A percentile compares a stretch with the other conserved stretches of the same genome.
These are phyloP conservation scores for Elsinoe australis DNA, from an alignment of 2,329 filamentous ascomycete genomes.

Conservation along the genomic window DNA sequence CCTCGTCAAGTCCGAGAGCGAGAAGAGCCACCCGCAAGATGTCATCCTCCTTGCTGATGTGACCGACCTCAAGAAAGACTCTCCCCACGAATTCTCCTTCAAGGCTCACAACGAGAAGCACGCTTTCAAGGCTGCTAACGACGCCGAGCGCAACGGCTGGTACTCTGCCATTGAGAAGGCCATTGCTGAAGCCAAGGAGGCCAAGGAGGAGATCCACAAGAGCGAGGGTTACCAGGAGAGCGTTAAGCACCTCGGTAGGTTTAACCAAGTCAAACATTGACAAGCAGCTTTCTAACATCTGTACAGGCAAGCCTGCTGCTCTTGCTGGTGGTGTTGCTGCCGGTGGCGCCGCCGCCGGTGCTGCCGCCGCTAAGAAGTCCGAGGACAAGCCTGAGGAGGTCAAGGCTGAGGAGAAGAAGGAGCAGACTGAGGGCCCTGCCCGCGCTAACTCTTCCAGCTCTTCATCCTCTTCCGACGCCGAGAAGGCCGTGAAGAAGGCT, in stretches of 20 bases:
- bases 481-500: constrained; percentile 33
- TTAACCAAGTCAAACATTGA: constrained; percentile 24
- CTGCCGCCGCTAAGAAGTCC: constrained; percentile 34
- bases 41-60: constrained; percentile 71
- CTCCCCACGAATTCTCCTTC: constrained; percentile 75
- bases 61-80: constrained; percentile 66
- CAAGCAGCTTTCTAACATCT: constrained; percentile 30
- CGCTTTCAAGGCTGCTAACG: constrained; percentile 72
- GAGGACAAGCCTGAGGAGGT: constrained; percentile 32
- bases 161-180: constrained; percentile 74
- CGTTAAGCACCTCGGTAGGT: constrained; percentile 61
- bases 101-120: constrained; percentile 83
- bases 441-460: constrained; percentile 33
- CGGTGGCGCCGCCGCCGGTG: constrained; percentile 27
- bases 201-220: constrained; percentile 63
- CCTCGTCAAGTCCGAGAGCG: constrained; percentile 72
- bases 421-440: constrained; percentile 41
- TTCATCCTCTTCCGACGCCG: constrained; percentile 39
- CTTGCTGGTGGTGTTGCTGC: constrained; percentile 28
- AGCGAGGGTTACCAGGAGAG: constrained; percentile 84
- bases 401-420: constrained; percentile 33
- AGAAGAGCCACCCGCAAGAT: constrained; percentile 73
- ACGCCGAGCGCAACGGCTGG: constrained; percentile 86
- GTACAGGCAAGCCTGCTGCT: constrained; percentile 34
- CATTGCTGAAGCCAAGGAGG: constrained; percentile 75